Evolutionary conservation across 257 asterid species (phyloP), one percentile per base, ranked within the genome.

Genomic region (Solanum appendiculatum): DNA sequence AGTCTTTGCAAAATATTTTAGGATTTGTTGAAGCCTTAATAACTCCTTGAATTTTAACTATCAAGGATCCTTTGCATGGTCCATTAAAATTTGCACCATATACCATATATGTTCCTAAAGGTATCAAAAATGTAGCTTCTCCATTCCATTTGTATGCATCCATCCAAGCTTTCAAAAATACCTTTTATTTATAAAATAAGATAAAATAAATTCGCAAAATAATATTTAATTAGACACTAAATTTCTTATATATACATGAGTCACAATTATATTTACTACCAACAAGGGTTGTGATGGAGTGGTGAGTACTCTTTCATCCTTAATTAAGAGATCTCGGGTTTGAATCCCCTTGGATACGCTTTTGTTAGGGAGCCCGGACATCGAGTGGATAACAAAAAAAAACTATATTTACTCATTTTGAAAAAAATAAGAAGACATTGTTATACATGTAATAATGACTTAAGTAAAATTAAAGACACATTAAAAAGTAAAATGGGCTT

Each of bases 21-120:
- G 83, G 83, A 75, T 68, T 23, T 56, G 87, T 85, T 69, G 87
- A 68, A 69, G 87, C 87, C 11, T 40, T 85, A 23, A 85, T 10
- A 15, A 29, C 10, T 6, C 87, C 87, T 68, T 85, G 27, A 6
- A 85, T 69, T 21, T 25, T 36, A 15, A 85, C 33, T 21, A 5
- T 72, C 3, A 85, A 20, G 15, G 80, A 40, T 34, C 68, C 87
- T 14, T 15, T 39, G 66, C 87, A 85, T 48, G 87, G 63, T 29
- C 87, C 87, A 11, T 0, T 2, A 64, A 85, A 85, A 16, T 4
- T 25, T 25, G 34, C 44, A 14, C 40, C 36, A 14, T 70, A 5
- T 18, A 85, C 40, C 87, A 85, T 42, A 31, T 27, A 85, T 12
- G 15, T 68, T 23, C 25, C 75, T 60, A 8, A 18, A 25, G 86